Base-by-base conservation (phyloP, 176 grass and related monocot species). In the Chloris gayana region DNA sequence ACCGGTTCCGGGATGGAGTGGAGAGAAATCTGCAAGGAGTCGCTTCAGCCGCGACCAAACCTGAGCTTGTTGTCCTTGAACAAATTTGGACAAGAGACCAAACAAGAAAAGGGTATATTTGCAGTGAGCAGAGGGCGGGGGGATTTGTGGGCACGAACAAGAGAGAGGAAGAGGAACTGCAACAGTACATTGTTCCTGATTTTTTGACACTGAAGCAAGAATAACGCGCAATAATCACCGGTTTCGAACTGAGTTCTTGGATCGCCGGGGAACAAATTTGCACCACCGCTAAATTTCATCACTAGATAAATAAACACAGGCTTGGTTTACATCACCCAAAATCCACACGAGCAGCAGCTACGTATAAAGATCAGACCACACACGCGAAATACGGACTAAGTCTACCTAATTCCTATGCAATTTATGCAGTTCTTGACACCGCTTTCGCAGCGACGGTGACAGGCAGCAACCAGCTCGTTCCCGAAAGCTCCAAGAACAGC, bases 261-360 rank as follows among this genome's bases (percentile, higher is more conserved):
- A 18, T 37, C 70, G n/a, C 7, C 4, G 66, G 0, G 1, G n/a
- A 44, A 9, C 4, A 22, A 4, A 54, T 39, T 64, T n/a, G n/a
- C n/a, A n/a, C n/a, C 82, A 26, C 32, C 80, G 61, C 69, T 37
- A 37, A 22, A 4, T 63, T 39, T 56, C 82, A 26, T 25, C 80
- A 74, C 69, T 38, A 64, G 34, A 81, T 76, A 45, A 76, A 81
- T 64, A 27, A 13, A 13, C 57, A 37, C 5, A 72, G 65, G 56
- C 26, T 44, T 10, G 27, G 68, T 69, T 84, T 80, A 74, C 81
- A 80, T 41, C 68, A 76, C 11, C 76, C 64, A 82, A 82, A 76
- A 85, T 72, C 66, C 82, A 67, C 49, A 72, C 82, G 85, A 58
- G 42, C 62, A 32, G 22, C 45, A 17, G 0, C 3, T 15, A 37